Base-by-base conservation (phyloP, 2,329 filamentous ascomycete species). In the Stemphylium vesicarium region DNA sequence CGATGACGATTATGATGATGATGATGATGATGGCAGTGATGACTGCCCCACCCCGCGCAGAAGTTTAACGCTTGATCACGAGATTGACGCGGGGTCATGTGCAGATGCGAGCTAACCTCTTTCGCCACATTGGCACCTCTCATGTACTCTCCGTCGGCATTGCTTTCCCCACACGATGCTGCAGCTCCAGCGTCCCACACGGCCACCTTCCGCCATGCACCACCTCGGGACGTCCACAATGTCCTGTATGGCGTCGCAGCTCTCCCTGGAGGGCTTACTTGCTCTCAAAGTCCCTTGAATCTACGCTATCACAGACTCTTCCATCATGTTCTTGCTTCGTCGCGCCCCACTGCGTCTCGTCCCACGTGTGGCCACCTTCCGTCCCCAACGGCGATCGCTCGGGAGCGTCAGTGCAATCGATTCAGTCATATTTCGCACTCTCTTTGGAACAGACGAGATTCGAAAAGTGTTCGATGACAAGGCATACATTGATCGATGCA, bases 401-500 rank as follows among this genome's bases (percentile, higher is more conserved):
- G 71, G 71, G 24, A 73, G 70, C 40, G 70, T 73, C 40, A 71
- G 70, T 51, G 71, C 71, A 33, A 78, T 83, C 46, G 81, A 84
- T 62, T 83, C 81, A 5, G 74, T 75, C 8, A 76, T 84, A 15
- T 84, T 83, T 60, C 76, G 80, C 3, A 81, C 79, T 7, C 67
- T 84, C 1, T 83, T 83, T 51, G 81, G 81, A 9, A 83, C 80
- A 1, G 76, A 82, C 4, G 80, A 82, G 57, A 80, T 82, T 36
- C 77, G 81, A 31, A 73, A 80, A 67, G 72, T 81, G 49, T 84
- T 84, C 64, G 77, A 79, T 24, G 81, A 84, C 52, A 74, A 77
- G 57, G 75, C 80, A 8, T 84, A 83, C 62, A 76, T 83, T 31
- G 68, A 74, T 26, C 75, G 77, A 43, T 80, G 81, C 52, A 75